phyloP scores from a whole-genome alignment of 108 stramenopile genomes.

The Pelagomonas calceolata region DNA sequence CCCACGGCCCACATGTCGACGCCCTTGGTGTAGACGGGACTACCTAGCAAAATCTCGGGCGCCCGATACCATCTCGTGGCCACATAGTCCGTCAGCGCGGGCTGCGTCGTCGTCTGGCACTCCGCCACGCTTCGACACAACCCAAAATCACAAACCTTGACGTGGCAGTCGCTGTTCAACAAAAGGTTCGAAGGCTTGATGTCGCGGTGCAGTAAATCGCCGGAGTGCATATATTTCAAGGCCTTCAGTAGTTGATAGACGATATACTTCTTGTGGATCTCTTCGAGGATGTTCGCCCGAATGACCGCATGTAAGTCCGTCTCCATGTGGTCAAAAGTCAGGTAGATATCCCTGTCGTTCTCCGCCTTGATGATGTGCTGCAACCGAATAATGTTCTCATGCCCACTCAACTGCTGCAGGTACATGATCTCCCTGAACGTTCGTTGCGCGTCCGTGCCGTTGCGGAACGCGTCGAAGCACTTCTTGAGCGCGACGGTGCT shows the following conservation, averaged over 20 bases:
- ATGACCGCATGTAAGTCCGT: conserved; percentile 76
- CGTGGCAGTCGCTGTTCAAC: conserved; percentile 51
- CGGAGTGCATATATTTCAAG: conserved; percentile 66
- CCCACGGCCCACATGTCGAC: conserved; percentile 42
- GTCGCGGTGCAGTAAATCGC: conserved; percentile 43
- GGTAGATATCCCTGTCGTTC: conserved; percentile 69
- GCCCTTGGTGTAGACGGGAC: conserved; percentile 37
- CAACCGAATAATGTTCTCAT: conserved; percentile 66
- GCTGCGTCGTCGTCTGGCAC: background rate
- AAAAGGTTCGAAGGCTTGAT: conserved; percentile 56
- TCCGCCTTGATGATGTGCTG: conserved; percentile 60
- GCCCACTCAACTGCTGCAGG: conserved; percentile 49
- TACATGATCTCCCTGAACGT: conserved; percentile 76
- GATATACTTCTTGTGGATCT: conserved; percentile 68
- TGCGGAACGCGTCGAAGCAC: conserved; percentile 72
- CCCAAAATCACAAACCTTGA: conserved; percentile 59
- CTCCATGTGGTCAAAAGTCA: conserved; percentile 71
- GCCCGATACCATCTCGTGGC: conserved; percentile 60
- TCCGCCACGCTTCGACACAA: conserved; percentile 25
- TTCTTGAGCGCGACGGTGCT: conserved; percentile 64
- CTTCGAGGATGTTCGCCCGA: conserved; percentile 53
- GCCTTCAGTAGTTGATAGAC: conserved; percentile 69
- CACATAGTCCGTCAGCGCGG: conserved; percentile 53
- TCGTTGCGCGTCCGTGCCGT: conserved; percentile 59
- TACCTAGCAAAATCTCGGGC: conserved; percentile 58